Conservation (phyloP, 2,329 filamentous ascomycete genomes). For the Hypoxylon sp. region DNA sequence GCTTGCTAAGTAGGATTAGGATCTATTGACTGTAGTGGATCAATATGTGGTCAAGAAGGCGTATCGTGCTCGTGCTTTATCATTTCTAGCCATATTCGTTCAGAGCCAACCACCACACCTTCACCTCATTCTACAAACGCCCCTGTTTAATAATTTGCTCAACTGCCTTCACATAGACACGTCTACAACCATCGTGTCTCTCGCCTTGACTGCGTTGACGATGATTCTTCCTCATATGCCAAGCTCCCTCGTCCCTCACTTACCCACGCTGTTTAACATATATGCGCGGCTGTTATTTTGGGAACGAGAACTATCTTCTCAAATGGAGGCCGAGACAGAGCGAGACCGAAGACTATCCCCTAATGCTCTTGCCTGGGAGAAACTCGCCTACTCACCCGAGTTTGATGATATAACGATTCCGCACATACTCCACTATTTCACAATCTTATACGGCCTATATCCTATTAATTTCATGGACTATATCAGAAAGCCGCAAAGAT, state of each 20-base stretch:
- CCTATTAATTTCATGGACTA: slow-evolving; percentile 91
- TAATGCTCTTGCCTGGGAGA: slow-evolving; percentile 72
- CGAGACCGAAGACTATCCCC: slow-evolving; percentile 54
- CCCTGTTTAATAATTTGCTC: slow-evolving; percentile 78
- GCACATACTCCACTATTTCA: slow-evolving; percentile 82
- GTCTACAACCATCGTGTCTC: slow-evolving; percentile 81
- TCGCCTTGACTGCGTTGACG: slow-evolving; percentile 80
- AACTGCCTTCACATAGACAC: slow-evolving; percentile 83
- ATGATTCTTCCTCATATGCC: slow-evolving; percentile 90
- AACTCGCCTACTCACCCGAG: slow-evolving; percentile 72
- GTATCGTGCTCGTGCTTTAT: slow-evolving; percentile 74
- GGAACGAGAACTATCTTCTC: slow-evolving; percentile 70
- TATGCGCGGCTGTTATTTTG: slow-evolving; percentile 86
- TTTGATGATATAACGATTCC: slow-evolving; percentile 74
- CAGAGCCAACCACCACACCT: slow-evolving; percentile 84
- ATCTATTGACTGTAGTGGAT: slow-evolving; percentile 77
- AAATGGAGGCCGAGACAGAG: slow-evolving; percentile 59
- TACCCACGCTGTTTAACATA: slow-evolving; percentile 84
- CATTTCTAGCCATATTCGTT: slow-evolving; percentile 80
- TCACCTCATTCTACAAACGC: slow-evolving; percentile 79
- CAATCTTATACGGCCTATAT: slow-evolving; percentile 85
- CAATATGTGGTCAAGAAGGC: slow-evolving; percentile 75
- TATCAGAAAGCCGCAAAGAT: slow-evolving; percentile 84
- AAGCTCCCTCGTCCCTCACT: slow-evolving; percentile 75
- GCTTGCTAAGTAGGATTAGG: slow-evolving; percentile 59